Percentiles rank a stretch among this genome's conserved stretches.
These are phyloP conservation scores for Stagonosporopsis chrysanthemi DNA, from an alignment of 2,329 filamentous ascomycete genomes.

Conservation along the genomic window DNA sequence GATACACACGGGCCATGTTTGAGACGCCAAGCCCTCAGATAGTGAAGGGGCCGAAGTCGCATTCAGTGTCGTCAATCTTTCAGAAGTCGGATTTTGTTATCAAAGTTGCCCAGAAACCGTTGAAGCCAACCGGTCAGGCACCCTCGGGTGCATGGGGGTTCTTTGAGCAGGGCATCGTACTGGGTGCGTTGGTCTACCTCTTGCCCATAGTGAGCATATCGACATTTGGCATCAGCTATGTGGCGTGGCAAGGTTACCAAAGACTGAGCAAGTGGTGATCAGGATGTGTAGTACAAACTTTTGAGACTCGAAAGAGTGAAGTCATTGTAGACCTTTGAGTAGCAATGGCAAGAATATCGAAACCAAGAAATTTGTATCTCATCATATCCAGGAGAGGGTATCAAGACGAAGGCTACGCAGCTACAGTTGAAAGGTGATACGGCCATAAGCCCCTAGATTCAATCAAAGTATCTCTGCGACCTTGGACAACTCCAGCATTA, in stretches of 20 bases:
- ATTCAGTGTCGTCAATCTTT: not conserved
- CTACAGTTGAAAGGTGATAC: too few relatives aligned
- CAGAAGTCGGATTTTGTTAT: not conserved
- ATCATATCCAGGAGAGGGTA: not conserved
- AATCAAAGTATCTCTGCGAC: not conserved
- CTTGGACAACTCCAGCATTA: not conserved
- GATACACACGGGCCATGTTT: not conserved
- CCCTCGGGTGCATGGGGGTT: not conserved
- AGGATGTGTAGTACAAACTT: too few relatives aligned
- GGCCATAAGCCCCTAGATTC: not conserved
- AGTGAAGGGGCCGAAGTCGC: not conserved
- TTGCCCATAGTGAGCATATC: not conserved
- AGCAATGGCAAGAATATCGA: too few relatives aligned
- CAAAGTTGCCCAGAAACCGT: not conserved
- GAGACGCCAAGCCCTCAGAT: not conserved
- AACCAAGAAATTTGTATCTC: too few relatives aligned
- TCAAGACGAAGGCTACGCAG: too few relatives aligned
- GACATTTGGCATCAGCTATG: not conserved
- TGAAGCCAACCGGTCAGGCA: not conserved
- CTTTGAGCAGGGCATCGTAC: not conserved
- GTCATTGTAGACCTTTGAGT: too few relatives aligned
- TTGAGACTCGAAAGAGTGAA: too few relatives aligned
- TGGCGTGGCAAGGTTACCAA: not conserved
- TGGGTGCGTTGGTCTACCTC: not conserved
- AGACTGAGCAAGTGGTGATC: not conserved